Conservation (phyloP, 192 early-diverging fungal species). For the Podila minutissima region DNA sequence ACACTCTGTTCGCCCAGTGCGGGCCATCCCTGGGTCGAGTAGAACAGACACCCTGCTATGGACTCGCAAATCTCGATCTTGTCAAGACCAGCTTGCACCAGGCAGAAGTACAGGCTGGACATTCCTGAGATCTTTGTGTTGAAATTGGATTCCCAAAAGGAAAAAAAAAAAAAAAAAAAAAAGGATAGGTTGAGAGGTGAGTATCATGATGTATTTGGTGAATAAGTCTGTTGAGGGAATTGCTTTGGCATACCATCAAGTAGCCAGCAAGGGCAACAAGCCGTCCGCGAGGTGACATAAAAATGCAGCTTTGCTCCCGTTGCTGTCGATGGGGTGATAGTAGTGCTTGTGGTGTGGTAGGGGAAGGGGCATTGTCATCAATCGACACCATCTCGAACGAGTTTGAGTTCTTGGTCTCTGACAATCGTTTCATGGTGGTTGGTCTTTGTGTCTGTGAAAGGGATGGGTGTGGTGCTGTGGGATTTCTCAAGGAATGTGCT, state of each 20-base stretch:
- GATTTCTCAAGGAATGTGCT: not conserved
- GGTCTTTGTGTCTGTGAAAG: not conserved
- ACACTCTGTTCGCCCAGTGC: constrained; percentile 36
- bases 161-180: constrained; percentile 3
- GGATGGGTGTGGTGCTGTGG: not conserved
- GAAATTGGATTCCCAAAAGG: not conserved
- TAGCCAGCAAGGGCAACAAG: not conserved
- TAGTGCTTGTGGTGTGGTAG: not conserved
- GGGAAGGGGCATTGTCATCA: constrained; percentile 7
- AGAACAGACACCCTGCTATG: constrained; percentile 25
- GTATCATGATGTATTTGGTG: not conserved
- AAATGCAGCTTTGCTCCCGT: not conserved
- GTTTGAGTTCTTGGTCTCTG: constrained; percentile 21
- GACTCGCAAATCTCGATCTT: constrained; percentile 25
- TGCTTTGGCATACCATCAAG: not conserved
- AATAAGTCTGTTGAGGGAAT: too few species aligned
- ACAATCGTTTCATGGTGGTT: constrained; percentile 6
- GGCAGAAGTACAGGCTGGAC: constrained; percentile 39
- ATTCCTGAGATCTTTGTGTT: constrained; percentile 18
- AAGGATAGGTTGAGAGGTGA: not conserved
- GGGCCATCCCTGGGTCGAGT: constrained; percentile 40
- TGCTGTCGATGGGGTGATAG: not conserved
- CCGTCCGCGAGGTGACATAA: not conserved
- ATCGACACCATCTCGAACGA: constrained; percentile 35
- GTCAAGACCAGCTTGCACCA: constrained; percentile 27